Evolutionary conservation across 1,284 basidiomycete genomes (phyloP).

Genomic region (Trichosporon inkin): DNA sequence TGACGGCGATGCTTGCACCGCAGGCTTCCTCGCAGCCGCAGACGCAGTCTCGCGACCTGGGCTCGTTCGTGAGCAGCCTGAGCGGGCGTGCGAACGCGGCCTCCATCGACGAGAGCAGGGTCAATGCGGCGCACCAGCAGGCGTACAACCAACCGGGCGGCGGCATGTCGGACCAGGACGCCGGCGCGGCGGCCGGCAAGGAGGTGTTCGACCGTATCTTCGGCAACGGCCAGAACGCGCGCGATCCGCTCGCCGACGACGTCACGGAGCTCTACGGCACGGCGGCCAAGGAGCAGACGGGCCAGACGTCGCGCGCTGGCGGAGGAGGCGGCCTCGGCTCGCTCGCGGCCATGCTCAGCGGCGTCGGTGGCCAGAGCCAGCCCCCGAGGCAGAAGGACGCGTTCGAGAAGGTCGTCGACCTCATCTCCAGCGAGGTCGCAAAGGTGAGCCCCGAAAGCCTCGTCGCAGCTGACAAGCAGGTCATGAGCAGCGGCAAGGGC

Average conservation of each 20-base stretch:
- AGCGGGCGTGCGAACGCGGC: background rate
- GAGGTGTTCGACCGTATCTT: conserved; percentile 14
- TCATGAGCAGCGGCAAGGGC: conserved; percentile 12
- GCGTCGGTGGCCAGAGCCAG: background rate
- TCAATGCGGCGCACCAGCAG: conserved; percentile 9
- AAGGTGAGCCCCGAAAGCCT: conserved; percentile 1
- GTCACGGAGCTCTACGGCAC: conserved; percentile 9
- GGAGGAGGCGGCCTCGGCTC: conserved; percentile 9
- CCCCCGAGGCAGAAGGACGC: conserved; percentile 12
- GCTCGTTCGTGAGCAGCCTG: conserved; percentile 4
- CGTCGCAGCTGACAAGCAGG: conserved; percentile 2
- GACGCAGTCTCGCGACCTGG: conserved; percentile 10
- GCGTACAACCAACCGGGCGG: conserved; percentile 7
- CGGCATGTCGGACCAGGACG: conserved; percentile 13
- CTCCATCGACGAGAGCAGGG: conserved; percentile 11
- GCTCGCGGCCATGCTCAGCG: background rate
- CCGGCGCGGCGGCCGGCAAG: conserved; percentile 11
- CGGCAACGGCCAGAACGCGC: background rate
- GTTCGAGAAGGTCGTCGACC: conserved; percentile 13
- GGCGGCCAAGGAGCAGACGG: conserved; percentile 1
- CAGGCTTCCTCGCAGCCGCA: background rate
- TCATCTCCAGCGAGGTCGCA: conserved; percentile 12
- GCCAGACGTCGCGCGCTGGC: background rate
- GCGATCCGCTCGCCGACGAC: background rate
- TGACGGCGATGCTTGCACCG: conserved; percentile 1